Evolutionary conservation across 768 basidiomycete species (phyloP), one percentile per base, ranked within the genome.

Genomic region (Kwoniella botswanensis): DNA sequence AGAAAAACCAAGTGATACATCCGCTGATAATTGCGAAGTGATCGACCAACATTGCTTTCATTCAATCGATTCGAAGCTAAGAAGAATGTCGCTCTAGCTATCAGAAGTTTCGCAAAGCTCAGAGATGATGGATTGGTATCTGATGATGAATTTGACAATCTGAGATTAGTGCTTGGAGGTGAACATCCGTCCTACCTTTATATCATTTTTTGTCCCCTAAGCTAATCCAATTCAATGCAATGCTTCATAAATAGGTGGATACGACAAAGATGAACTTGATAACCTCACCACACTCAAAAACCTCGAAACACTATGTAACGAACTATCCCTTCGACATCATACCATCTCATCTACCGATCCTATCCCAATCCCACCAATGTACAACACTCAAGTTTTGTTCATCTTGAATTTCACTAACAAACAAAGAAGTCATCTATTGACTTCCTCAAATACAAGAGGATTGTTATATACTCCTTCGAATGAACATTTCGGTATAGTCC

Each of bases 401-500:
- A 86, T 98, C n/a, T 88, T 94, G 72, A 98, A 97, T 85, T 94
- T 97, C 82, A 90, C 92, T 1, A 91, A 90, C 6, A 75, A 86
- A 0, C 96, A 98, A 80, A 91, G 95, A 41, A 89, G 92, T 0
- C 90, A 90, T 7, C 88, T 98, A 1, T 89, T 99, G 46, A 88
- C 85, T 13, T 87, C 89, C 4, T 82, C 88, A 0, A 88, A 87
- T 4, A 92, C 93, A 0, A 83, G 88, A 17, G 92, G 88, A 0
- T 86, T 98, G 0, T 87, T 99, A 7, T 99, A 99, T 82, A 99
- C 96, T 0, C 97, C 96, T 0, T 85, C 88, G 9, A 96, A 96
- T 82, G 96, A 99, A 78, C 96, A 99, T 82, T 97, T 98, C 82
- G 97, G 96, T 1, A 98, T 99, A 74, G 95, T 91, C 0, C 96